Evolutionary conservation across 1,284 basidiomycete genomes (phyloP).

Genomic region (Vanrija pseudolonga): DNA sequence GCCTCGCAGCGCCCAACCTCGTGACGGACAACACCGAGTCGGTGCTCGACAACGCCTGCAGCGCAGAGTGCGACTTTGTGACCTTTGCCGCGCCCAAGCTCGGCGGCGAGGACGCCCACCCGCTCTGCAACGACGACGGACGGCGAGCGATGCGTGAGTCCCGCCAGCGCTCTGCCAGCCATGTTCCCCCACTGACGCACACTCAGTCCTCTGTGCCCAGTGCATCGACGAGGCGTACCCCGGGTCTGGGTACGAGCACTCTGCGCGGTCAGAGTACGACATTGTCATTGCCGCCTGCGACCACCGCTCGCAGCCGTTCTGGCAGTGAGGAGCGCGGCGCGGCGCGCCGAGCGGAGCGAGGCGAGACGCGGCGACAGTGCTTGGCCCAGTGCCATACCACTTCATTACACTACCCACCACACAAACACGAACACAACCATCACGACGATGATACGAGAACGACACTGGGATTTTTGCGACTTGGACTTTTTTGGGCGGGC

Average conservation of each 20-base stretch:
- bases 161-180: no score
- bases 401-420: no score
- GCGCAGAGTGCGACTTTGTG: neutral
- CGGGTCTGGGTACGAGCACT: neutral
- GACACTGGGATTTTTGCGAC: no score
- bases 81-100: neutral
- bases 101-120: neutral
- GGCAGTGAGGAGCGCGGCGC: neutral
- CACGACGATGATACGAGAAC: no score
- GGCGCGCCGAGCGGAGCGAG: no score
- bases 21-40: neutral
- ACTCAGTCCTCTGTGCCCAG: neutral
- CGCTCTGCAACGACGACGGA: neutral
- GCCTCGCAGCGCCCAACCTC: neutral
- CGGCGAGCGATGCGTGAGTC: neutral
- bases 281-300: neutral
- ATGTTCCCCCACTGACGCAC: no score
- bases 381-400: no score
- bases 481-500: no score
- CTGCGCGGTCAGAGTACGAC: neutral
- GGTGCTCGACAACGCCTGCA: neutral
- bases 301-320: neutral
- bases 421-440: no score
- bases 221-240: neutral
- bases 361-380: no score